Conservation (phyloP, 1,284 basidiomycete species). For the Tylopilus sp. region DNA sequence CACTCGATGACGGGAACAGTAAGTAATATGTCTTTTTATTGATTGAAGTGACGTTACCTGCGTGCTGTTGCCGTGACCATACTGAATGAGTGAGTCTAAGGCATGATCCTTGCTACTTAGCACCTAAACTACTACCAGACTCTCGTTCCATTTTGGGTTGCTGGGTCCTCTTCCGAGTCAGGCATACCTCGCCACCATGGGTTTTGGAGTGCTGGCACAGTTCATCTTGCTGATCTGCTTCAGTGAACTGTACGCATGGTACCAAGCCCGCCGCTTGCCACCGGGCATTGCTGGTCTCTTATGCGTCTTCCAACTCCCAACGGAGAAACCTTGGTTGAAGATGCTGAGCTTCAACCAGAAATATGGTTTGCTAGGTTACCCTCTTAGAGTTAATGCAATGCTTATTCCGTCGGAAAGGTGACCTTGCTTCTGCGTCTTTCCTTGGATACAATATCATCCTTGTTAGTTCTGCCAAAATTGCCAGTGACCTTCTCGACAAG, state of each 20-base stretch:
- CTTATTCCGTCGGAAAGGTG: slow-evolving; percentile 9
- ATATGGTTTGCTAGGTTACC: slow-evolving; percentile 9
- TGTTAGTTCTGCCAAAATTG: slow-evolving; percentile 23
- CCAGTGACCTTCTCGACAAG: slow-evolving; percentile 31
- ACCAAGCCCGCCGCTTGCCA: slow-evolving; percentile 8
- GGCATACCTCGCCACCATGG: neutral
- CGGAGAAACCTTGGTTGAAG: slow-evolving; percentile 14
- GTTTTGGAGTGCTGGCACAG: no score
- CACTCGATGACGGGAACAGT: no score
- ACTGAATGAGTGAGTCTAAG: no score
- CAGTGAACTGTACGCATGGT: slow-evolving; percentile 1
- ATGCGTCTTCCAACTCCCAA: slow-evolving; percentile 12
- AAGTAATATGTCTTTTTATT: no score
- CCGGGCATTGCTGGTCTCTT: slow-evolving; percentile 14
- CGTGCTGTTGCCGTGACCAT: no score
- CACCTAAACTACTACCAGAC: no score
- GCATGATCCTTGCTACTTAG: no score
- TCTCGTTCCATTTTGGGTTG: no score
- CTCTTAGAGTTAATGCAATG: neutral
- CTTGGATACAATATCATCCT: slow-evolving; percentile 20
- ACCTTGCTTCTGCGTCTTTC: slow-evolving; percentile 18
- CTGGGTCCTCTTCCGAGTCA: neutral
- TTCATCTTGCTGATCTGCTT: neutral
- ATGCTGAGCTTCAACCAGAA: slow-evolving; percentile 7
- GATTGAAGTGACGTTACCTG: no score